Conservation (phyloP, 177 flowering plant species). For the Vitis hybrid region DNA sequence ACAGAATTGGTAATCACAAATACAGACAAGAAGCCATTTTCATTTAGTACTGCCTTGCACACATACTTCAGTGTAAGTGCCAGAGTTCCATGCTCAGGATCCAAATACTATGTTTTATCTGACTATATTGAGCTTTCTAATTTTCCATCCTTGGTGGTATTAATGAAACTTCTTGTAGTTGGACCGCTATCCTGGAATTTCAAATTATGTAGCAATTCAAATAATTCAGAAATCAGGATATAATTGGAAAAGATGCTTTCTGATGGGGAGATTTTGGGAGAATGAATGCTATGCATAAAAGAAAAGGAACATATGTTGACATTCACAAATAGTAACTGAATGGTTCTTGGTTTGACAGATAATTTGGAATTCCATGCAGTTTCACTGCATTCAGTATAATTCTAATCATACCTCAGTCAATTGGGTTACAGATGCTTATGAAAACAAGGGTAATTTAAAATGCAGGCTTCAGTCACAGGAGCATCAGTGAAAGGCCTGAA, state of each 20-base stretch:
- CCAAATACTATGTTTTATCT: too few species aligned
- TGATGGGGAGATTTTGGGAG: too few species aligned
- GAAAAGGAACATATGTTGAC: too few species aligned
- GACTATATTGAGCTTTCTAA: neutral
- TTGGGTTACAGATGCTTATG: neutral
- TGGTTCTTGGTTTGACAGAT: too few species aligned
- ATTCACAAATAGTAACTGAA: too few species aligned
- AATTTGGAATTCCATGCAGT: too few species aligned
- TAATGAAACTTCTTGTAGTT: neutral
- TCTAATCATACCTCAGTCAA: neutral
- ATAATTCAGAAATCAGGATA: too few species aligned
- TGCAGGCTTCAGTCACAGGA: conserved; percentile 74
- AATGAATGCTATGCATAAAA: too few species aligned
- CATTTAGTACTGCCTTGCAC: conserved; percentile 84
- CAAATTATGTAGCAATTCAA: too few species aligned
- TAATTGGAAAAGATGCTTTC: neutral
- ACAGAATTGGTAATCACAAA: conserved; percentile 75
- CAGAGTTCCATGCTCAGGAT: conserved; percentile 4
- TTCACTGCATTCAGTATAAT: too few species aligned
- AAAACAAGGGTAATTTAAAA: neutral
- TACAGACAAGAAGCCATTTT: conserved; percentile 70
- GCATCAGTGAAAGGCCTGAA: conserved; percentile 81
- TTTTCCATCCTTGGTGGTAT: neutral
- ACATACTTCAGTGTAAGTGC: conserved; percentile 81
- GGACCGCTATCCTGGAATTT: too few species aligned